Evolutionary conservation across 495 filamentous ascomycete species (phyloP), one percentile per base, ranked within the genome.

Genomic region (Annulohypoxylon stygium): DNA sequence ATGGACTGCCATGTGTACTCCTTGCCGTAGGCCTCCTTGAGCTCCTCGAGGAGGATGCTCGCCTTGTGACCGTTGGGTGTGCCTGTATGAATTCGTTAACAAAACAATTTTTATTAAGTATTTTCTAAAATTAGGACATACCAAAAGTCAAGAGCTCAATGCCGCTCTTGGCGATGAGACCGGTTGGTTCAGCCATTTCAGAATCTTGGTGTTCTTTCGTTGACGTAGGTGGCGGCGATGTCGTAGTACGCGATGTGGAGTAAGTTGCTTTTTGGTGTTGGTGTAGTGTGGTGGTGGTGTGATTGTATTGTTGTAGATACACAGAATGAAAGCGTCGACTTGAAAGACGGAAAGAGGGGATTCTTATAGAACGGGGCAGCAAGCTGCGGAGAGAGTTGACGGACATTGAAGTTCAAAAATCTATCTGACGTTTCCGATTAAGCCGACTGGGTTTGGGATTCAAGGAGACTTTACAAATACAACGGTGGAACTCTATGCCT

Each of bases 11-110:
- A 85, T 16, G 84, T 84, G 77, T 91, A 92, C 0, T 86, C 80
- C 25, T 89, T 82, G 20, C 89, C 89, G 57, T 86, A 86, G 43
- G 81, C 82, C 4, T 71, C 82, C 41, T 83, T 84, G 0, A 95
- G 87, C 81, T 97, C 93, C 80, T 97, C 93, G n/a, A 97, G 85
- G 0, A 91, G 83, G 70, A 95, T 93, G 71, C 90, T 92, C 71
- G 89, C 88, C 76, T 95, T 95, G 71, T 71, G 48, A 37, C 86
- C 85, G 68, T 88, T 87, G 37, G 85, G 85, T 7, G 85, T 77
- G 3, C 71, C 74, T 75, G 39, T 18, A 34, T 33, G 16, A 39
- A n/a, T 60, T 10, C 30, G 18, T 4, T 16, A 43, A 25, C 0
- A 1, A 8, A 11, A 14, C 1, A 8, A n/a, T n/a, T n/a, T n/a